Percentiles rank a stretch among this genome's conserved stretches.
These are phyloP conservation scores for Ceratobasidium theobromae DNA, from an alignment of 1,284 basidiomycete genomes.

Conservation along the genomic window DNA sequence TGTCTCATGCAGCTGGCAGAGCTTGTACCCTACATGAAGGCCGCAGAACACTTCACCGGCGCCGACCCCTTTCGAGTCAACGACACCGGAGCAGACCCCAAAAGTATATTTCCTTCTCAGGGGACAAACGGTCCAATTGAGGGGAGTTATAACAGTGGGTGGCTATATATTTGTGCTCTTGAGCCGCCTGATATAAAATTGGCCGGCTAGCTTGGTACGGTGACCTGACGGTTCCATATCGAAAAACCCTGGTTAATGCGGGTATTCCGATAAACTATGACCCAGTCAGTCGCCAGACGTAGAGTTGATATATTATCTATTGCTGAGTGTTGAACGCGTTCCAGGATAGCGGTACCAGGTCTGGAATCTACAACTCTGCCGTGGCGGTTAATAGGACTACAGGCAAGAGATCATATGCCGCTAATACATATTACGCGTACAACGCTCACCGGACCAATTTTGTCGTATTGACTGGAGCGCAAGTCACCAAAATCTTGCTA, in stretches of 20 bases:
- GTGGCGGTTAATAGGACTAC: conserved; percentile 39
- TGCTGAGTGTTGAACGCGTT: background rate
- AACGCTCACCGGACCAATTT: conserved; percentile 39
- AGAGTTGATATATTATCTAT: too few relatives aligned
- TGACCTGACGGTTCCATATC: conserved; percentile 35
- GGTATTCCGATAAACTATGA: conserved; percentile 24
- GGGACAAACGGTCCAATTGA: conserved; percentile 41
- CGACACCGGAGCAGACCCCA: conserved; percentile 37
- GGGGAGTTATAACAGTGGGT: conserved; percentile 40
- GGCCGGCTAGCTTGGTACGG: conserved; percentile 31
- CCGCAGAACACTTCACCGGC: conserved; percentile 41
- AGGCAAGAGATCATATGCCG: conserved; percentile 40
- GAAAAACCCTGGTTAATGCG: conserved; percentile 8
- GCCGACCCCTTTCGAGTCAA: conserved; percentile 36
- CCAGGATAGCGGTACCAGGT: conserved; percentile 14
- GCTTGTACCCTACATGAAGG: conserved; percentile 45
- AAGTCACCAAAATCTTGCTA: conserved; percentile 40
- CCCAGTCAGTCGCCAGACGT: conserved; percentile 31
- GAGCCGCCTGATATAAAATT: conserved; percentile 38
- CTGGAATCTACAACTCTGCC: conserved; percentile 32
- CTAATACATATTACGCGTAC: conserved; percentile 40
- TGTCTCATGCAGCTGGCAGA: background rate
- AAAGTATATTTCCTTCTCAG: conserved; percentile 39
- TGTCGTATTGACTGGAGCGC: conserved; percentile 38
- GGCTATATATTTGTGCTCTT: conserved; percentile 41